Evolutionary conservation across 1,284 basidiomycete species (phyloP).

Genomic region (Boletus smithii): DNA sequence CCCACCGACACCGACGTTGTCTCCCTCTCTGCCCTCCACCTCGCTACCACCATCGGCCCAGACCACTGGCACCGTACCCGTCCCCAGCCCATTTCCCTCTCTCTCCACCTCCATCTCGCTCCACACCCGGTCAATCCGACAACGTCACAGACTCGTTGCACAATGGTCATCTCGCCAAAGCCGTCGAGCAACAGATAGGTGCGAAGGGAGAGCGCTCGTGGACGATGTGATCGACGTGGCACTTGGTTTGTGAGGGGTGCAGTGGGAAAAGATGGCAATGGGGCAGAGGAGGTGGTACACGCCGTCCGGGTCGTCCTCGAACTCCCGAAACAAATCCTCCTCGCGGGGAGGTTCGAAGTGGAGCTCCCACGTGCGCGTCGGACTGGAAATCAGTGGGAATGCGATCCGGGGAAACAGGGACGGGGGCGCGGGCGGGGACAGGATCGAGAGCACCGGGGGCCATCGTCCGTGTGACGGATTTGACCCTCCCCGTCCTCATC

Average conservation of each 20-base stretch:
- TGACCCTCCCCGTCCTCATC: conserved; percentile 44
- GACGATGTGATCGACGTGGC: conserved; percentile 35
- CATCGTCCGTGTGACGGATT: conserved; percentile 36
- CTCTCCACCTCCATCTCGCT: conserved; percentile 41
- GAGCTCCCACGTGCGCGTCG: conserved; percentile 13
- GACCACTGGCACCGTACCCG: conserved; percentile 50
- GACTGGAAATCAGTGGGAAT: not conserved
- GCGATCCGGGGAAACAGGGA: not conserved
- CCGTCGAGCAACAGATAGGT: conserved; percentile 33
- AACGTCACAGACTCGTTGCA: conserved; percentile 46
- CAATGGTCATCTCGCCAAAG: conserved; percentile 48
- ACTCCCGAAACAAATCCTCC: conserved; percentile 43
- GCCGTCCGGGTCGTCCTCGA: conserved; percentile 37
- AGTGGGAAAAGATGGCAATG: not conserved
- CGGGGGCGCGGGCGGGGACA: no score
- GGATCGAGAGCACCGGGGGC: conserved; percentile 16
- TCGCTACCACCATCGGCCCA: conserved; percentile 40
- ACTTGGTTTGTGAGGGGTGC: conserved; percentile 24
- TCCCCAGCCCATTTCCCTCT: conserved; percentile 40
- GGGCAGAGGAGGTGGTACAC: conserved; percentile 29
- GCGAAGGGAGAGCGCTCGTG: conserved; percentile 30
- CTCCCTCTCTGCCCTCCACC: conserved; percentile 39
- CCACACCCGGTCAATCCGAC: conserved; percentile 41
- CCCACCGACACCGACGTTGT: conserved; percentile 36
- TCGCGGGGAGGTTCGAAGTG: conserved; percentile 32